Conservation (phyloP, 441 rosid species). For the Gossypium davidsonii region DNA sequence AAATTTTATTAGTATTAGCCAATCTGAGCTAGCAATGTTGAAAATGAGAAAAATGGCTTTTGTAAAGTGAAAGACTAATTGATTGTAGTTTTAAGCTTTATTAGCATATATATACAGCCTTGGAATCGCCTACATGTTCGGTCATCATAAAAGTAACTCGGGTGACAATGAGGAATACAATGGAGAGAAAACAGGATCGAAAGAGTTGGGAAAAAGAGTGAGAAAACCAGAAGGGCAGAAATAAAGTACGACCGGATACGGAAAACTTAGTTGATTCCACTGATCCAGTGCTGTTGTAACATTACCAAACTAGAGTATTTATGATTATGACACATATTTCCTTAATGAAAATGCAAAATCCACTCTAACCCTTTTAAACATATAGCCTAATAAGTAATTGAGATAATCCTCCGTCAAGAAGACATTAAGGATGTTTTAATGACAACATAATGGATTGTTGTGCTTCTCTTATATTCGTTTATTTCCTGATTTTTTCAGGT, state of each 20-base stretch:
- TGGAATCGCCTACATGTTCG: background rate
- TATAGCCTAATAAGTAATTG: background rate
- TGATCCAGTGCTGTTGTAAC: background rate
- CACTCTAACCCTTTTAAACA: background rate
- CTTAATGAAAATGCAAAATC: background rate
- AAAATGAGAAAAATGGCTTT: background rate
- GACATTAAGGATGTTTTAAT: background rate
- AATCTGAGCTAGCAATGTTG: background rate
- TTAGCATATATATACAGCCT: background rate
- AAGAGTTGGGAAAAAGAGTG: background rate
- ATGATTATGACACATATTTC: background rate
- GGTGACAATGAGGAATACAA: background rate
- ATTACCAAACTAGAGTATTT: background rate
- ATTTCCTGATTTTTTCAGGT: constrained; percentile 50
- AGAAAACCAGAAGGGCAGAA: background rate
- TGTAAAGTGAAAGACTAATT: background rate
- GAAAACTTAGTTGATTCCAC: background rate
- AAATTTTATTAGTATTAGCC: background rate
- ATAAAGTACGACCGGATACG: background rate
- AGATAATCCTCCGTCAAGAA: background rate
- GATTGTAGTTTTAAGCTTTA: background rate
- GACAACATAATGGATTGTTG: background rate
- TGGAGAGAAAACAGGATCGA: background rate
- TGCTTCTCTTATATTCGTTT: constrained; percentile 8
- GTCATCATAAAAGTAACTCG: background rate